Conservation (phyloP, 352 stramenopile genomes). For the Phytophthora foliorum region DNA sequence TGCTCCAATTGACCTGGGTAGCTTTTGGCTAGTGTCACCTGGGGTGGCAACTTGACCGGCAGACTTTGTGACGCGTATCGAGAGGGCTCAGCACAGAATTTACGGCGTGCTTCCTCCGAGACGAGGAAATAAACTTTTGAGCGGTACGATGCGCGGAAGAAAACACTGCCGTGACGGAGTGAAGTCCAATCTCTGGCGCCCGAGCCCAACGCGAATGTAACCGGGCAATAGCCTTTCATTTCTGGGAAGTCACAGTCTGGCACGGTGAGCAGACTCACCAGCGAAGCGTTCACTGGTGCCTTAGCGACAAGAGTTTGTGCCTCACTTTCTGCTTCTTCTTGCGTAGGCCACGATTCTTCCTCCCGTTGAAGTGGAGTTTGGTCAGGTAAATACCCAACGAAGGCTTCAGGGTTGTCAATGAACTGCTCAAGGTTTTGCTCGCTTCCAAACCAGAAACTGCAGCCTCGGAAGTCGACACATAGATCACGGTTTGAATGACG, state of each 20-base stretch:
- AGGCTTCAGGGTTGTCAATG: slow-evolving; percentile 35
- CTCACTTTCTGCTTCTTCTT: slow-evolving; percentile 38
- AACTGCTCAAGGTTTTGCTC: slow-evolving; percentile 51
- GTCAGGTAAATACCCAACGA: slow-evolving; percentile 36
- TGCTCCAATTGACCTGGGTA: slow-evolving; percentile 73
- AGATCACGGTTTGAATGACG: slow-evolving; percentile 37
- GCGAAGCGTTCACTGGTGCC: slow-evolving; percentile 64
- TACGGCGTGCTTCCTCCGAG: slow-evolving; percentile 53
- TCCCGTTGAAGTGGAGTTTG: slow-evolving; percentile 12
- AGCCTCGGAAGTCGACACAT: slow-evolving; percentile 54
- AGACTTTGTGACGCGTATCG: slow-evolving; percentile 55
- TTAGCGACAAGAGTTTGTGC: slow-evolving; percentile 44
- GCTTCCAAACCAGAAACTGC: slow-evolving; percentile 57
- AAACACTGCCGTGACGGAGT: slow-evolving; percentile 53
- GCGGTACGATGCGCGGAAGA: slow-evolving; percentile 69
- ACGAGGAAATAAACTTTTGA: slow-evolving; percentile 71
- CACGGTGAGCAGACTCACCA: slow-evolving; percentile 70
- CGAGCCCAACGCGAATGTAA: slow-evolving; percentile 59
- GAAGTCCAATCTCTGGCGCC: slow-evolving; percentile 54
- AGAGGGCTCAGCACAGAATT: slow-evolving; percentile 59
- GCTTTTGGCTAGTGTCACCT: slow-evolving; percentile 60
- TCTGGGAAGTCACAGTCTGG: slow-evolving; percentile 77
- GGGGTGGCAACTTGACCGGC: slow-evolving; percentile 72
- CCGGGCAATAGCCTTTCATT: slow-evolving; percentile 79
- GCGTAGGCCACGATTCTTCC: slow-evolving; percentile 27